Evolutionary conservation across 192 early-diverging fungal species (phyloP).

Genomic region (Fimicolochytrium jonesii): DNA sequence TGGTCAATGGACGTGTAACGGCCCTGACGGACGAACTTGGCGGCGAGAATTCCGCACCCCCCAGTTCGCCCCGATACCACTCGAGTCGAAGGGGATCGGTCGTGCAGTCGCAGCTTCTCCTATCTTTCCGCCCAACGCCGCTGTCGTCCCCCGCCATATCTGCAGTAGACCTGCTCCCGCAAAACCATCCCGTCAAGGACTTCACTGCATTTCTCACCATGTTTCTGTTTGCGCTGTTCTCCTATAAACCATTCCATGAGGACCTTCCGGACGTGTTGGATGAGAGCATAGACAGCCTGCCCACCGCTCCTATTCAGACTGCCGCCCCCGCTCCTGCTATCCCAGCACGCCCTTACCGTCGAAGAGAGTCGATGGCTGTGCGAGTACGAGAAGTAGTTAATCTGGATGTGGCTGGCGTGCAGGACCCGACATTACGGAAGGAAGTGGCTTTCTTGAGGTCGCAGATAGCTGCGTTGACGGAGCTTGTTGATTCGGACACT

Average conservation of each 20-base stretch:
- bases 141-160: no score
- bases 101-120: no score
- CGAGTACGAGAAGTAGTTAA: conserved; percentile 2
- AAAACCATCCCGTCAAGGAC: conserved; percentile 19
- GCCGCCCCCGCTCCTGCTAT: no score
- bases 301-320: no score
- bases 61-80: not conserved
- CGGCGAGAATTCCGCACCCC: no score
- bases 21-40: no score
- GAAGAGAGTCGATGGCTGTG: conserved; percentile 10
- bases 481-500: no score
- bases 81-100: no score
- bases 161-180: conserved; percentile 1
- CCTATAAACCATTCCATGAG: conserved; percentile 13
- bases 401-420: conserved; percentile 14
- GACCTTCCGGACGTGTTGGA: not conserved
- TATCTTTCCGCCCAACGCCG: no score
- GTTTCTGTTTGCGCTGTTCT: conserved; percentile 23
- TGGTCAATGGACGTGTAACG: no score
- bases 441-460: conserved; percentile 15
- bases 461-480: conserved; percentile 22
- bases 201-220: conserved; percentile 25
- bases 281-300: no score
- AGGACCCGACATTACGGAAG: not conserved
- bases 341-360: no score